Percentiles rank a stretch among this genome's conserved stretches.
phyloP scores from a whole-genome alignment of 1,284 basidiomycete genomes.

The Cryptococcus sp. region DNA sequence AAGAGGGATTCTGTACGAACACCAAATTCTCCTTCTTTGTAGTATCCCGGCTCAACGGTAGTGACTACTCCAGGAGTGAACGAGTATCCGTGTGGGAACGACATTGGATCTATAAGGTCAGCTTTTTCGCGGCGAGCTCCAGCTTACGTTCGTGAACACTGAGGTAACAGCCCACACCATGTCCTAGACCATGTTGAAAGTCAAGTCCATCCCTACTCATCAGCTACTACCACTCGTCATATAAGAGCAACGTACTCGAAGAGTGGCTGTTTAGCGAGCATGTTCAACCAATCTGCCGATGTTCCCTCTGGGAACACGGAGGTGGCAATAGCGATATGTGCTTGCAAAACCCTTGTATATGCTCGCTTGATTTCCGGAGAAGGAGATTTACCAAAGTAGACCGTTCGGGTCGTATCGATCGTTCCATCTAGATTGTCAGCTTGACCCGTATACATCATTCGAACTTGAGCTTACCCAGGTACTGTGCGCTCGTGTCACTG shows the following conservation, averaged over 20 bases:
- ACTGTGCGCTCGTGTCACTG: slow-evolving; percentile 86
- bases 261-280: slow-evolving; percentile 74
- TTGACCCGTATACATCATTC: slow-evolving; percentile 8
- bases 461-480: slow-evolving; percentile 46
- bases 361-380: slow-evolving; percentile 73
- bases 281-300: slow-evolving; percentile 72
- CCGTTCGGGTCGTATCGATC: slow-evolving; percentile 85
- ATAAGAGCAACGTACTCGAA: slow-evolving; percentile 56
- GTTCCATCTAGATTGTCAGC: slow-evolving; percentile 81
- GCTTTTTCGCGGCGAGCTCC: background rate
- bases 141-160: slow-evolving; percentile 42
- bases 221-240: background rate
- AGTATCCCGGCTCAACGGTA: slow-evolving; percentile 62
- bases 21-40: slow-evolving; percentile 78
- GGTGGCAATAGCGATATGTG: slow-evolving; percentile 89
- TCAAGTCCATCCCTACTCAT: slow-evolving; percentile 65
- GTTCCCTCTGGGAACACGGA: slow-evolving; percentile 86
- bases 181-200: slow-evolving; percentile 52
- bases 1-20: slow-evolving; percentile 85
- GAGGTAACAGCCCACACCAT: slow-evolving; percentile 40
- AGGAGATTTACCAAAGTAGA: slow-evolving; percentile 74
- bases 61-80: slow-evolving; percentile 79
- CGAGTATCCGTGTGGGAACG: slow-evolving; percentile 49
- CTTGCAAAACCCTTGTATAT: slow-evolving; percentile 91
- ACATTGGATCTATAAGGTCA: slow-evolving; percentile 48